Conservation (phyloP, 164 flowering plant genomes). For the Amborella trichopoda region DNA sequence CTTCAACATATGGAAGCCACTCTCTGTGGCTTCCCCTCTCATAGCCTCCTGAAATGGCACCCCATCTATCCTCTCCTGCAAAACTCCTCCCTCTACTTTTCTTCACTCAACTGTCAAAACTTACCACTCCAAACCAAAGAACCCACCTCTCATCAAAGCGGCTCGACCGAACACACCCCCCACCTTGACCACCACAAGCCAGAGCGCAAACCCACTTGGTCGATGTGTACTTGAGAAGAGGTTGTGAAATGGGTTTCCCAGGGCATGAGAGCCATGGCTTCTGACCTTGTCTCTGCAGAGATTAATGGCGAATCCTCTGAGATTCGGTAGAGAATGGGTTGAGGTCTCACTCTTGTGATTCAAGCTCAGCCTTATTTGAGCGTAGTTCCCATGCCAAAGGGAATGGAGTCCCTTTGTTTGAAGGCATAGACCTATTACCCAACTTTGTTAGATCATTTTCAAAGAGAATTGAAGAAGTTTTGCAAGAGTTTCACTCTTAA, state of each 20-base stretch:
- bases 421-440: slow-evolving; percentile 83
- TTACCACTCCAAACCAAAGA: no score
- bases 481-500: no score
- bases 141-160: no score
- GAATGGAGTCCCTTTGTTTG: slow-evolving; percentile 66
- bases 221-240: slow-evolving; percentile 53
- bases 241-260: slow-evolving; percentile 71
- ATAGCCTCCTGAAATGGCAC: no score
- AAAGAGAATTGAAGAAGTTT: slow-evolving; percentile 86
- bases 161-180: no score
- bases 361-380: slow-evolving; percentile 77
- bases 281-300: slow-evolving; percentile 61
- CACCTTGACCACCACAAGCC: no score
- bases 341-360: slow-evolving; percentile 50
- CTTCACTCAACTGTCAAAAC: no score
- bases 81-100: no score
- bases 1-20: no score
- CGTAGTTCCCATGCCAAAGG: slow-evolving; percentile 77
- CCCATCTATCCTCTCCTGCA: no score
- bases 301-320: slow-evolving; percentile 56
- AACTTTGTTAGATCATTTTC: slow-evolving; percentile 83
- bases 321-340: slow-evolving; percentile 45
- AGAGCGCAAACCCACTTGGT: slow-evolving; percentile 86
- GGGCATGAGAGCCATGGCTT: slow-evolving; percentile 82
- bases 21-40: no score